Evolutionary conservation across 768 basidiomycete species (phyloP), one percentile per base, ranked within the genome.

Genomic region (Heimioporus sp.): DNA sequence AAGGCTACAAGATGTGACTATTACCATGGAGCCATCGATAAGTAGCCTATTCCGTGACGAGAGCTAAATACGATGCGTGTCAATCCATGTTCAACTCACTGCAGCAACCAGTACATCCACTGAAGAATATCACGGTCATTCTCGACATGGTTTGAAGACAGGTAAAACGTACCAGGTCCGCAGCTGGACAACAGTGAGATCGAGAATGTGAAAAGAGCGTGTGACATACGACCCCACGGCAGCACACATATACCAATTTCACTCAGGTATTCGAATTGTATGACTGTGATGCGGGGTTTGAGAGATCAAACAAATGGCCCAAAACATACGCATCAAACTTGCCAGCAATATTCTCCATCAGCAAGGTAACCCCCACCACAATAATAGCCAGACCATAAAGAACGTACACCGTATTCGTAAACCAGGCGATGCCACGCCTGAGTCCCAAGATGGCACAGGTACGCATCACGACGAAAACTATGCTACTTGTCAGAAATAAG

Each of bases 391-490:
- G 0, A 3, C 49, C 21, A 32, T 53, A 67, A 5, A 56, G 4
- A 19, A 46, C 1, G n/a, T 67, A 67, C 2, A 55, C 3, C 2
- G 12, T 13, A 31, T 43, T 51, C 16, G 42, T 35, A 2, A n/a
- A 4, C 0, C 30, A 2, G 5, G 38, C 31, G 9, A 59, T 3
- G 37, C 28, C 13, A 21, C 45, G 60, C 5, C 31, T 46, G 42
- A 51, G 58, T 19, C 60, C 48, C 47, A 58, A 37, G 32, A 67
- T 57, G 15, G 63, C 66, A 42, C 63, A 67, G 11, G 58, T 53
- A 4, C 66, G 60, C 42, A 65, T 44, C 16, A 52, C 51, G 9
- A 67, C 58, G 36, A 67, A 48, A 17, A 67, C 66, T 69, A 19
- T 1, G 19, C 17, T 16, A 0, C 12, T 6, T 3, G 16, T 51